Percentiles rank a stretch among this genome's conserved stretches.
Conservation (phyloP, 495 filamentous ascomycete species). For the Trichoderma erinaceum region DNA sequence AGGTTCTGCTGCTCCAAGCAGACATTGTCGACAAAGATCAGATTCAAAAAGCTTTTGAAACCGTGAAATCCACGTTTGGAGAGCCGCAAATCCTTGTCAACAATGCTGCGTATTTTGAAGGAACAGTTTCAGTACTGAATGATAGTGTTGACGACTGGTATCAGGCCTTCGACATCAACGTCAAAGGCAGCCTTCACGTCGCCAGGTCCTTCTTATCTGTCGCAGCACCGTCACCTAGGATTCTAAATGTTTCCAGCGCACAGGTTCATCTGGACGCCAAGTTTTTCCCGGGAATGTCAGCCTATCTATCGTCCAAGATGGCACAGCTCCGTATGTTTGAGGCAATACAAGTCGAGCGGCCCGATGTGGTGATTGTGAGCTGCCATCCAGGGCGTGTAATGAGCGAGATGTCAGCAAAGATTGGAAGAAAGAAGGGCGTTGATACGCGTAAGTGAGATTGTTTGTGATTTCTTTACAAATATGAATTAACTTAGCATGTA, state of each 20-base stretch:
- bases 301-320: conserved; percentile 37
- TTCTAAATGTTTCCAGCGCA: conserved; percentile 30
- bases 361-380: conserved; percentile 30
- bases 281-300: conserved; percentile 25
- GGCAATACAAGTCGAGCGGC: conserved; percentile 36
- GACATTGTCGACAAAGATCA: conserved; percentile 23
- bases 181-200: conserved; percentile 33
- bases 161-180: conserved; percentile 30
- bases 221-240: conserved; percentile 27
- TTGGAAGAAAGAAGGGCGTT: conserved; percentile 25
- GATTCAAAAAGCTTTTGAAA: conserved; percentile 16
- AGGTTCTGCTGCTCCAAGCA: conserved; percentile 20
- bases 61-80: conserved; percentile 13
- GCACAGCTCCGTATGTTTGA: conserved; percentile 35
- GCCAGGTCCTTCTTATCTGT: conserved; percentile 31
- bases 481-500: not conserved
- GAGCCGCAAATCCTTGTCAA: conserved; percentile 14
- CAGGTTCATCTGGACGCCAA: conserved; percentile 22
- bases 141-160: not conserved
- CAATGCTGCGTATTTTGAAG: conserved; percentile 1
- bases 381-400: conserved; percentile 39
- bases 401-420: conserved; percentile 28
- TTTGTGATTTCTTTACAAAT: not conserved
- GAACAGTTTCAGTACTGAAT: not conserved
- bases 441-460: conserved; percentile 26